phyloP scores from a whole-genome alignment of 495 filamentous ascomycete genomes.

The Aspergillus leporis region DNA sequence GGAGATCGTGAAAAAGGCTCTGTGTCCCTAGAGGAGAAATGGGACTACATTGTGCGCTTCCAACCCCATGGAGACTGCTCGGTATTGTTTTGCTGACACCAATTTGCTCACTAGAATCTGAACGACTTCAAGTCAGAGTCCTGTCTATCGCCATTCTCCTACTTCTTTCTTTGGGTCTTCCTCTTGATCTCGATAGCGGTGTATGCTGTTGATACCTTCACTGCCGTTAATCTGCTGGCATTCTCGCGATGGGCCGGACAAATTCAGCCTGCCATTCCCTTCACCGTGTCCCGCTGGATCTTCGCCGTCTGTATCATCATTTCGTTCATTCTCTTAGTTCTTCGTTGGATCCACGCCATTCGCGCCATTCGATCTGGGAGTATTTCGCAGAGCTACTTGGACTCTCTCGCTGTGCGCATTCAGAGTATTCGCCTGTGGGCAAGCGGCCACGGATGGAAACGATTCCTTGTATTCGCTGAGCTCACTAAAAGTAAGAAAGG shows the following conservation, averaged over 20 bases:
- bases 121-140: slow-evolving; percentile 83
- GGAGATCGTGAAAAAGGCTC: slow-evolving; percentile 68
- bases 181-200: slow-evolving; percentile 77
- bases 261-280: slow-evolving; percentile 66
- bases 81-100: slow-evolving; percentile 15
- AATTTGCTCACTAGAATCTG: slow-evolving; percentile 63
- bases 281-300: slow-evolving; percentile 79
- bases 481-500: slow-evolving; percentile 91
- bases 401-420: slow-evolving; percentile 77
- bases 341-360: slow-evolving; percentile 74
- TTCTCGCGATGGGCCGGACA: slow-evolving; percentile 73
- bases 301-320: slow-evolving; percentile 87
- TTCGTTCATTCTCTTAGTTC: slow-evolving; percentile 74
- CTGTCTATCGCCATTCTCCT: slow-evolving; percentile 75
- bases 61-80: slow-evolving; percentile 1
- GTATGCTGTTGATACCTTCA: slow-evolving; percentile 89
- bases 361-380: slow-evolving; percentile 79
- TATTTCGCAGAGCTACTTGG: slow-evolving; percentile 88
- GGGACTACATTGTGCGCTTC: slow-evolving; percentile 84
- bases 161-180: slow-evolving; percentile 79
- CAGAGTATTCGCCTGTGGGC: slow-evolving; percentile 73
- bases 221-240: slow-evolving; percentile 82
- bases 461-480: slow-evolving; percentile 90
- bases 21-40: slow-evolving; percentile 80
- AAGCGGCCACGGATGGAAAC: slow-evolving; percentile 69